These are phyloP conservation scores for Aspergillus leporis DNA, from an alignment of 495 filamentous ascomycete genomes.

Conservation along the genomic window DNA sequence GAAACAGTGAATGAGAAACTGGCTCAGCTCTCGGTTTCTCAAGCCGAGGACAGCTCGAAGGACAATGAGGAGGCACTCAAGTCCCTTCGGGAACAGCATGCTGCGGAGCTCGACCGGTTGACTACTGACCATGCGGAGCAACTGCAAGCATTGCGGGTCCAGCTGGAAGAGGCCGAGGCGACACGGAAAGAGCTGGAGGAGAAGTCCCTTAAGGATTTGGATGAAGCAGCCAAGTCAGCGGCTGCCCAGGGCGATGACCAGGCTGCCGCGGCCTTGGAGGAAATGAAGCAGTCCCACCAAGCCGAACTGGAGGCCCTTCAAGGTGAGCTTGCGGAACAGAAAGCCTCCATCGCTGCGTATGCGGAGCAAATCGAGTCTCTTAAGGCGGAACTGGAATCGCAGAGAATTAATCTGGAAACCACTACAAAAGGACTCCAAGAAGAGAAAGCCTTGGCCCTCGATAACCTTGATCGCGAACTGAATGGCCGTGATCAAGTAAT, in stretches of 20 bases:
- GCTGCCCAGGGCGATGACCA: slow-evolving; percentile 38
- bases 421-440: slow-evolving; percentile 30
- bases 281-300: slow-evolving; percentile 41
- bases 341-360: slow-evolving; percentile 35
- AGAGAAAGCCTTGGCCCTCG: slow-evolving; percentile 42
- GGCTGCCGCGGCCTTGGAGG: slow-evolving; percentile 36
- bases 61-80: slow-evolving; percentile 28
- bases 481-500: slow-evolving; percentile 46
- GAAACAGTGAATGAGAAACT: slow-evolving; percentile 43
- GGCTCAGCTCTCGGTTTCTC: slow-evolving; percentile 28
- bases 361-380: slow-evolving; percentile 42
- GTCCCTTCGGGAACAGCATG: slow-evolving; percentile 37
- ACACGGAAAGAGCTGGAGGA: slow-evolving; percentile 44
- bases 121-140: slow-evolving; percentile 37
- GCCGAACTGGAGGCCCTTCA: slow-evolving; percentile 39
- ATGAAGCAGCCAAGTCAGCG: slow-evolving; percentile 41
- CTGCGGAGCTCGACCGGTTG: slow-evolving; percentile 40
- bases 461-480: slow-evolving; percentile 39
- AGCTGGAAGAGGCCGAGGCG: slow-evolving; percentile 42
- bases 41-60: slow-evolving; percentile 29
- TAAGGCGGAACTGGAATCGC: slow-evolving; percentile 39
- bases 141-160: slow-evolving; percentile 35
- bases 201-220: slow-evolving; percentile 40
- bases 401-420: slow-evolving; percentile 33
- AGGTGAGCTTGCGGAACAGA: slow-evolving; percentile 39